phyloP scores from a whole-genome alignment of 257 asterid species.

The Mentha longifolia region DNA sequence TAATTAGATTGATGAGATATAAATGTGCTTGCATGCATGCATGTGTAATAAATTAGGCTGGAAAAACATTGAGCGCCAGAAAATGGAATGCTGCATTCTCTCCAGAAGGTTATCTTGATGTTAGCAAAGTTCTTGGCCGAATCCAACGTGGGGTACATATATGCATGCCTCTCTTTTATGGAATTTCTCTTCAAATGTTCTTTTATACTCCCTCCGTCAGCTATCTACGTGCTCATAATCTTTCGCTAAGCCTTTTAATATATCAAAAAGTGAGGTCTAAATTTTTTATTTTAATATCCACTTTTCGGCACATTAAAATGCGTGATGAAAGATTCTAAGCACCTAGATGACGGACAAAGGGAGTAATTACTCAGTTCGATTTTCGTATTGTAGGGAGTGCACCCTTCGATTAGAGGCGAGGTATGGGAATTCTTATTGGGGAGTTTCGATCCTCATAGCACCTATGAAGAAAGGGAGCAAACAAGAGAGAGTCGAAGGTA shows the following conservation, averaged over 20 bases:
- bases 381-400: conserved; percentile 65
- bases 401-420: conserved; percentile 97
- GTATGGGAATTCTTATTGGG: conserved; percentile 98
- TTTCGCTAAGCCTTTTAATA: too few species aligned
- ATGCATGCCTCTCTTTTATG: conserved; percentile 10
- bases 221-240: too few species aligned
- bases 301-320: too few species aligned
- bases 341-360: too few species aligned
- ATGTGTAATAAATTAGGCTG: conserved; percentile 49
- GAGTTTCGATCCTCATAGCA: conserved; percentile 78
- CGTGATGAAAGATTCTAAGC: too few species aligned
- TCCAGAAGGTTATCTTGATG: conserved; percentile 79
- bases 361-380: too few species aligned
- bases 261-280: too few species aligned
- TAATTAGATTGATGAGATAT: too few species aligned
- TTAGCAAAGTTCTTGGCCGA: conserved; percentile 80
- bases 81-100: conserved; percentile 89
- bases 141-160: conserved; percentile 76
- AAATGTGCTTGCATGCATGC: too few species aligned
- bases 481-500: conserved; percentile 67
- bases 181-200: too few species aligned
- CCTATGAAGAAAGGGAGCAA: conserved; percentile 74
- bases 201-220: too few species aligned
- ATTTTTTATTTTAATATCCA: too few species aligned
- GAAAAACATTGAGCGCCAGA: conserved; percentile 86